Base-by-base conservation (phyloP, 768 basidiomycete genomes). In the Lactifluus subvellereus region DNA sequence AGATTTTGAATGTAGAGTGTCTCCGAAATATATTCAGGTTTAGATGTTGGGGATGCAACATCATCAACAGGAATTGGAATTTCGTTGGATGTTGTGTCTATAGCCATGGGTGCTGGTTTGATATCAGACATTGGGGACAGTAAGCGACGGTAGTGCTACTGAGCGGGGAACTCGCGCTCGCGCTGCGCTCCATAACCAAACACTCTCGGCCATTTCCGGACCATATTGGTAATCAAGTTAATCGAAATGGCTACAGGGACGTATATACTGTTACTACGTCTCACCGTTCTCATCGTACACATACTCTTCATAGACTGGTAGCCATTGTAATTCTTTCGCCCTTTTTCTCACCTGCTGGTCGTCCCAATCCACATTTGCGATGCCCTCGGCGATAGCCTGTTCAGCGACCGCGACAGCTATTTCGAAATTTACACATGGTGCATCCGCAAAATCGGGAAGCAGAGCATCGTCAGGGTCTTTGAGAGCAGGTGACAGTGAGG, bases 1-100 rank as follows among this genome's bases (percentile, higher is more conserved):
- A 98, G 76, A 76, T 98, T 98, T 77, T 96, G 93, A 71, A 98
- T 89, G 72, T 98, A 98, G 30, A 97, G 80, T 5, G 94, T 97
- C 74, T 97, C 94, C 56, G 88, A 86, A 56, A 79, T 77, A 66
- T 76, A 58, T 68, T 87, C 84, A 18, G 74, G 70, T 55, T 79
- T 79, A 38, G 53, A 54, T 43, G 69, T 60, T 3, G 71, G 58
- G 7, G 68, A 58, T 43, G 68, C 62, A 0, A 64, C 45, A 1
- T 55, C 49, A 5, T 63, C 69, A 3, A 69, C 66, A 14, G 71
- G 65, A 14, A 56, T 61, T n/a, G 57, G 57, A 2, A 58, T 63
- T 33, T 66, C 65, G 8, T 40, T 20, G 18, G 65, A 22, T 35
- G 47, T 32, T 43, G 65, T 13, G 42, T 65, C 65, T 30, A 48